Percentiles rank a stretch among this genome's conserved stretches.
These are phyloP conservation scores for Gnaphalium uliginosum DNA, from an alignment of 129 eudicot genomes.

Conservation along the genomic window DNA sequence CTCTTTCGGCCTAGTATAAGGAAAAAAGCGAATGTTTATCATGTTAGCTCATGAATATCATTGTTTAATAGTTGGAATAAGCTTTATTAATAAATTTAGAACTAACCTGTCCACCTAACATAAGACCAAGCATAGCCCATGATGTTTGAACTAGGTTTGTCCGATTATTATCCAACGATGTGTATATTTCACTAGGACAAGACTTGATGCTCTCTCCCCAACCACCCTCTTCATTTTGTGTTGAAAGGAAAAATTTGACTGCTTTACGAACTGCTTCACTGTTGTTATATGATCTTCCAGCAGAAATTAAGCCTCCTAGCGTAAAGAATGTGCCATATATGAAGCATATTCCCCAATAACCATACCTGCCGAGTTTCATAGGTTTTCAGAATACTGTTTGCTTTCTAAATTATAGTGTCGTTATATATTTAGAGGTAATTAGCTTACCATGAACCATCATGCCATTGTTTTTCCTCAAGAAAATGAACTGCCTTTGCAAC, in stretches of 20 bases:
- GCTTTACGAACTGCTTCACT: conserved; percentile 47
- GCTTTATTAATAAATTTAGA: neutral
- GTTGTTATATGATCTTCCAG: conserved; percentile 49
- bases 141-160: conserved; percentile 43
- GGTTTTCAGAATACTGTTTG: neutral
- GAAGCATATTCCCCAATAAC: conserved; percentile 67
- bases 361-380: conserved; percentile 45
- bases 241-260: conserved; percentile 33
- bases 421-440: neutral
- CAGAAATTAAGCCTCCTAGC: conserved; percentile 45
- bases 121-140: conserved; percentile 51
- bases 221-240: conserved; percentile 59
- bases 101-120: conserved; percentile 44
- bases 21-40: neutral
- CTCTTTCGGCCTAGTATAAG: conserved; percentile 35
- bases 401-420: neutral
- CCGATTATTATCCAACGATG: conserved; percentile 36
- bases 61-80: neutral
- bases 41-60: neutral
- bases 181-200: conserved; percentile 56
- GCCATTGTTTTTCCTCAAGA: conserved; percentile 33
- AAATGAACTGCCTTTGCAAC: conserved; percentile 38
- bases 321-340: conserved; percentile 50
- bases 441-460: conserved; percentile 54
- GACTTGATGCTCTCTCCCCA: conserved; percentile 70